Percentiles rank a stretch among this genome's conserved stretches.
These are phyloP conservation scores for Sarcomyxa edulis DNA, from an alignment of 768 basidiomycete genomes.

Conservation along the genomic window DNA sequence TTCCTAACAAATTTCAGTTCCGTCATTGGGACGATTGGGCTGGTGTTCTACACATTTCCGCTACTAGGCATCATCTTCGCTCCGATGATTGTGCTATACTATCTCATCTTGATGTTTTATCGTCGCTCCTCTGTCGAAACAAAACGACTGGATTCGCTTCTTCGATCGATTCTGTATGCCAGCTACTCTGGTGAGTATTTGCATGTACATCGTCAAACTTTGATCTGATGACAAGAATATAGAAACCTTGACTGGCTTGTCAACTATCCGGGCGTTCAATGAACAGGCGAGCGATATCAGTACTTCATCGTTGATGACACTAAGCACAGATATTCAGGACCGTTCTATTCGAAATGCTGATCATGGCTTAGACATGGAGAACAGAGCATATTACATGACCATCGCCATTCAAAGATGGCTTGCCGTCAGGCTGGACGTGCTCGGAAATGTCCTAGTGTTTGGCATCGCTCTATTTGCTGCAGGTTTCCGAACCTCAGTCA, in stretches of 20 bases:
- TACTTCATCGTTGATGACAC: background rate
- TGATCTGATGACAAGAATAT: constrained; percentile 15
- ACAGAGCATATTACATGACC: constrained; percentile 60
- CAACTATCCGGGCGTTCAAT: constrained; percentile 58
- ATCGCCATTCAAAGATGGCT: constrained; percentile 65
- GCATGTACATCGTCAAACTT: too few species aligned
- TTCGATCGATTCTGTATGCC: constrained; percentile 52
- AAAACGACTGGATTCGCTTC: constrained; percentile 57
- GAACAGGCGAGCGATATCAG: constrained; percentile 32
- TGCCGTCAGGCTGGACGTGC: constrained; percentile 55
- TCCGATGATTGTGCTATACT: constrained; percentile 27
- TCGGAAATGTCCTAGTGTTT: constrained; percentile 59
- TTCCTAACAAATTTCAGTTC: constrained; percentile 32
- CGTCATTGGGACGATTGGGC: constrained; percentile 49
- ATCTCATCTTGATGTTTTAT: constrained; percentile 36
- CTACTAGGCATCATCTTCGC: constrained; percentile 47
- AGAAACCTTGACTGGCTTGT: constrained; percentile 60
- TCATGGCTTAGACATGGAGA: constrained; percentile 49
- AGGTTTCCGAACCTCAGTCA: constrained; percentile 47
- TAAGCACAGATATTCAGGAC: constrained; percentile 19
- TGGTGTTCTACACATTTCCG: constrained; percentile 66
- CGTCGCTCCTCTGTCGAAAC: constrained; percentile 58
- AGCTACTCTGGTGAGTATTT: constrained; percentile 46
- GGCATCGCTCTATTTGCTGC: constrained; percentile 68
- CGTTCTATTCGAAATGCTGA: constrained; percentile 47